These are phyloP conservation scores for Rhynchosporium secalis DNA, from an alignment of 2,329 filamentous ascomycete genomes.

Conservation along the genomic window DNA sequence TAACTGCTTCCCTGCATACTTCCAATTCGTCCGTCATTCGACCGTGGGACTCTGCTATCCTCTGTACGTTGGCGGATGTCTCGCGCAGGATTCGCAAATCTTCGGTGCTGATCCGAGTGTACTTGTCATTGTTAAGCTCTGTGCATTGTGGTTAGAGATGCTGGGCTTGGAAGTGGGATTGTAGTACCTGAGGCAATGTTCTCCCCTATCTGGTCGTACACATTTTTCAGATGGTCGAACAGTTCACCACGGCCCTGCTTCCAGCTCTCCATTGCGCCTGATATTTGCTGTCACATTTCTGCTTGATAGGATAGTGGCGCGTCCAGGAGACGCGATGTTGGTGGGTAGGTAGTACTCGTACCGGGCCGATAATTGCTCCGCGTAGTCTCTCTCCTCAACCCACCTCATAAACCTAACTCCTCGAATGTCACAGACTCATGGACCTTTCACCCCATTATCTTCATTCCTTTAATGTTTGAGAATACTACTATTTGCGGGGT, in stretches of 20 bases:
- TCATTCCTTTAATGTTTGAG: too few relatives aligned
- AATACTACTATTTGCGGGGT: too few relatives aligned
- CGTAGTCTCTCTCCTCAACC: background rate
- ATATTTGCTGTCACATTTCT: constrained; percentile 3
- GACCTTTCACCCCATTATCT: too few relatives aligned
- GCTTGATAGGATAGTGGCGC: background rate
- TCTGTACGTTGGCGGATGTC: constrained; percentile 20
- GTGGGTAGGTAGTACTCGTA: too few relatives aligned
- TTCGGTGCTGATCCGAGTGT: constrained; percentile 21
- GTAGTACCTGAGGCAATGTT: constrained; percentile 31
- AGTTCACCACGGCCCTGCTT: constrained; percentile 30
- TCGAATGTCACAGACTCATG: too few relatives aligned
- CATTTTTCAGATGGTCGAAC: constrained; percentile 28
- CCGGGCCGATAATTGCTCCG: constrained; percentile 4
- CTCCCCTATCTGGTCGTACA: constrained; percentile 31
- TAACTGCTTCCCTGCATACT: constrained; percentile 18
- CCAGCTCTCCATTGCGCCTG: constrained; percentile 35
- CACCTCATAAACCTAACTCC: too few relatives aligned
- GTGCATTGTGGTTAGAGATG: constrained; percentile 2
- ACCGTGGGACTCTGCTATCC: constrained; percentile 25
- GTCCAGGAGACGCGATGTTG: background rate
- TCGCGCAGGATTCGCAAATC: constrained; percentile 25
- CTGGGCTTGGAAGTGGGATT: background rate
- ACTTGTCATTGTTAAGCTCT: constrained; percentile 30
- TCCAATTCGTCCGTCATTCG: constrained; percentile 29